Conservation (phyloP, 2,329 filamentous ascomycete species). For the Fusarium brachygibbosum region DNA sequence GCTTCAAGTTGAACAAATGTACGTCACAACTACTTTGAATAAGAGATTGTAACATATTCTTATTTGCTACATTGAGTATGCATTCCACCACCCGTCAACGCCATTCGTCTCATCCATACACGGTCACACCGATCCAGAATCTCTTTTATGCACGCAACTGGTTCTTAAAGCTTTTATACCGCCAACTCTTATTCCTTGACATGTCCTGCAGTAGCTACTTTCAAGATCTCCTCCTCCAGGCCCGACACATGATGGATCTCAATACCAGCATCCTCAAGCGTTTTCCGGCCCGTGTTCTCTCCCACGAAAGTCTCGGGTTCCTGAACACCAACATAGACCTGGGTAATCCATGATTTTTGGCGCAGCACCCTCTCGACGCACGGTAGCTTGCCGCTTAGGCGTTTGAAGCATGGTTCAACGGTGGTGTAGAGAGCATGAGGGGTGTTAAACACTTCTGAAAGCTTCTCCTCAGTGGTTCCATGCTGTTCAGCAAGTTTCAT, state of each 20-base stretch:
- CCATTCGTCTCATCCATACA: neutral
- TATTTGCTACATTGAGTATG: neutral
- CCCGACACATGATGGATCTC: constrained; percentile 79
- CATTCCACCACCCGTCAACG: neutral
- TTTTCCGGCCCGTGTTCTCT: constrained; percentile 79
- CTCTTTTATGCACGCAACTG: neutral
- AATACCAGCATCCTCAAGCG: constrained; percentile 79
- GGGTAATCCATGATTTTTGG: constrained; percentile 72
- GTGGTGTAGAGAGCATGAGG: constrained; percentile 82
- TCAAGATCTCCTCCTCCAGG: constrained; percentile 83
- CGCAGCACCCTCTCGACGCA: constrained; percentile 85
- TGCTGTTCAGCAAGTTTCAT: constrained; percentile 73
- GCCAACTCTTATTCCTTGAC: constrained; percentile 28
- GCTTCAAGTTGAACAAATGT: neutral
- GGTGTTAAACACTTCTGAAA: constrained; percentile 58
- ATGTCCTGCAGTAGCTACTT: constrained; percentile 88
- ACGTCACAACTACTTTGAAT: neutral
- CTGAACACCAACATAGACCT: constrained; percentile 87
- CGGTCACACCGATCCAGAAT: too few species aligned
- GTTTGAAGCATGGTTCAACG: constrained; percentile 85
- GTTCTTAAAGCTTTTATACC: too few species aligned
- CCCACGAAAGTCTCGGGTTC: constrained; percentile 94
- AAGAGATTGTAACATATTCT: neutral
- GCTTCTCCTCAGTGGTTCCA: constrained; percentile 65
- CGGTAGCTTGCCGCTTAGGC: constrained; percentile 79